Percentiles rank a stretch among this genome's conserved stretches.
Evolutionary conservation across 108 stramenopile species (phyloP).

Genomic region (Skeletonema grethae): DNA sequence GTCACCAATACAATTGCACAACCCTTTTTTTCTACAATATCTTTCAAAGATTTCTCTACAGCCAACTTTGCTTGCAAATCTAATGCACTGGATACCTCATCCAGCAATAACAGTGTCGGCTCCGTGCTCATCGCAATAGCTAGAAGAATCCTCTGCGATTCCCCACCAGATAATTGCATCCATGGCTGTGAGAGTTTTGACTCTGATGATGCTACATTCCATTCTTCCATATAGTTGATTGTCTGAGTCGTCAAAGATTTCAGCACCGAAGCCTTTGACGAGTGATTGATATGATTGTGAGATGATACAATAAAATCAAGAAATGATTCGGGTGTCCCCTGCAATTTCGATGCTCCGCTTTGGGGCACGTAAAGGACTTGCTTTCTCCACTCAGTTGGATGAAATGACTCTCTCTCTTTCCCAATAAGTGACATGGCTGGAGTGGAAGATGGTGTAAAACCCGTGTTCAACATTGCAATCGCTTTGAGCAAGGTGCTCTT

Average conservation of each 20-base stretch:
- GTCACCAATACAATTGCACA: slow-evolving; percentile 48
- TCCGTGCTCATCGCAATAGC: slow-evolving; percentile 58
- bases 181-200: slow-evolving; percentile 39
- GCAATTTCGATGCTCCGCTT: slow-evolving; percentile 12
- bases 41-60: slow-evolving; percentile 55
- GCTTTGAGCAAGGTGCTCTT: slow-evolving; percentile 67
- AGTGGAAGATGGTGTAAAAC: slow-evolving; percentile 7
- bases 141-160: slow-evolving; percentile 67
- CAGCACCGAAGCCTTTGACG: slow-evolving; percentile 6
- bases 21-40: slow-evolving; percentile 11
- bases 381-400: slow-evolving; percentile 51
- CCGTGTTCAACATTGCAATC: slow-evolving; percentile 52
- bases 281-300: not conserved
- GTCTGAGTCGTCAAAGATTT: slow-evolving; percentile 11
- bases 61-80: slow-evolving; percentile 45
- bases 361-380: slow-evolving; percentile 65
- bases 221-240: not conserved
- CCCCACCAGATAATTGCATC: slow-evolving; percentile 74
- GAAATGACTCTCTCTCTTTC: slow-evolving; percentile 11
- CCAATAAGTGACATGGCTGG: slow-evolving; percentile 1
- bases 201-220: slow-evolving; percentile 15
- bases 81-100: slow-evolving; percentile 70
- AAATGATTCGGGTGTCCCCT: slow-evolving; percentile 11
- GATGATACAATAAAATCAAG: slow-evolving; percentile 4
- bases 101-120: slow-evolving; percentile 66